Base-by-base conservation (phyloP, 2,329 filamentous ascomycete species). In the Sclerotinia minor region DNA sequence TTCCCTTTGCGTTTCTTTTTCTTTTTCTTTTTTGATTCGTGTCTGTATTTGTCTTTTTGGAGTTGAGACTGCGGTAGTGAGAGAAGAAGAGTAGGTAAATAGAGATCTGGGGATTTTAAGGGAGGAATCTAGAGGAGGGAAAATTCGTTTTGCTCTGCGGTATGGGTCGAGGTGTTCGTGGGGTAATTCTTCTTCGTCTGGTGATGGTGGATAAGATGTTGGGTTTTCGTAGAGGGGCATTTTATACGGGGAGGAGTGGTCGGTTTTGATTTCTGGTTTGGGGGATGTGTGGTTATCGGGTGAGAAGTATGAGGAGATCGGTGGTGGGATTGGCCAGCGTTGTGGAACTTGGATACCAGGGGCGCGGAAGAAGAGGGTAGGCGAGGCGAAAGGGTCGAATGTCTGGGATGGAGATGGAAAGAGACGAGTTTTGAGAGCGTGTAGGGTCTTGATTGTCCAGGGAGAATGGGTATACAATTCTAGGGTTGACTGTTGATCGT, bases 301-400 rank as follows among this genome's bases (percentile, higher is more conserved):
- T 45, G 38, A 21, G 45, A 35, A 45, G 17, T 29, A 68, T 26
- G 65, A 38, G 13, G 61, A 64, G 35, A 53, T 59, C 50, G 59
- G 64, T 38, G 35, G 54, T 38, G 67, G 41, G 47, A 58, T 19
- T 19, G 64, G 50, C 72, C 75, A 77, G 9, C 57, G 47, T 5
- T 58, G 45, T 1, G 76, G 76, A 3, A 75, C 61, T 2, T 69
- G 44, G 1, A 73, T 26, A 0, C 83, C 83, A 0, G 86, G 76
- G 0, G 80, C 83, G 63, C 84, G 84, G 72, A 89, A 88, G 73
- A 89, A 84, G 1, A 89, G 79, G 64, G 80, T 79, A 0, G 87
- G 81, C 68, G 85, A 87, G 6, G 82, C 85, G 74, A 89, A 89
- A 0, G 83, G 77, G 71, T 89, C 87, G 69, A 89, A 88, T 41